A percentile compares a stretch with the other conserved stretches of the same genome.
Evolutionary conservation across 306 rosid genomes (phyloP).

Genomic region (Inga leiocalycina): DNA sequence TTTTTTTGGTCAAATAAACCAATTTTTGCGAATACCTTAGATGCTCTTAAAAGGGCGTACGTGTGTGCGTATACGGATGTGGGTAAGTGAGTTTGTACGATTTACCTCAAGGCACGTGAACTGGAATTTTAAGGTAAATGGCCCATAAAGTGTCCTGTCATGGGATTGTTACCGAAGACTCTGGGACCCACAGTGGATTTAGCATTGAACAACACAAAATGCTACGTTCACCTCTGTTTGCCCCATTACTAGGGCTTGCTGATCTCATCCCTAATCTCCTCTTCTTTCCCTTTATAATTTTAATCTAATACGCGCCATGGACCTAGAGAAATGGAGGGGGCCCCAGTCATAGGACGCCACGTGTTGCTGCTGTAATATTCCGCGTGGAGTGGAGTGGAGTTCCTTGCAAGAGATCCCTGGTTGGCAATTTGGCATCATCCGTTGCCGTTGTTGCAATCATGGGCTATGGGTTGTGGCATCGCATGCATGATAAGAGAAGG

Average conservation of each 20-base stretch:
- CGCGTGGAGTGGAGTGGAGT: slow-evolving; percentile 49
- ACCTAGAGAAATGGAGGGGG: slow-evolving; percentile 29
- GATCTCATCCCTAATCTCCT: background rate
- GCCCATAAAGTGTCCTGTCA: slow-evolving; percentile 3
- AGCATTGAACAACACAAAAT: background rate
- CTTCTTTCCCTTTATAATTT: background rate
- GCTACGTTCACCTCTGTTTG: background rate
- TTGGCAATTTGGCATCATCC: slow-evolving; percentile 29
- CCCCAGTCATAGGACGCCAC: slow-evolving; percentile 39
- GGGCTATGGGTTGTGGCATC: background rate
- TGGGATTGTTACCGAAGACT: background rate
- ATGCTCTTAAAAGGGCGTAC: background rate
- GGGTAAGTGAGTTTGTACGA: background rate
- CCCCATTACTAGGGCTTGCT: background rate
- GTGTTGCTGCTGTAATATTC: background rate
- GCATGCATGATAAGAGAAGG: background rate
- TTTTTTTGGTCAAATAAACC: too few species aligned
- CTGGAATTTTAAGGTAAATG: background rate
- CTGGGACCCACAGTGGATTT: background rate
- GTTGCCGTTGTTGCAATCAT: background rate
- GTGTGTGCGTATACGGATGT: background rate
- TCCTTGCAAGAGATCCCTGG: slow-evolving; percentile 47
- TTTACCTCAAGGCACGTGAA: background rate
- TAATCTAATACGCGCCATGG: background rate
- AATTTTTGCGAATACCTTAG: too few species aligned